phyloP scores from a whole-genome alignment of 176 grass and related monocot species.

The Guadua angustifolia region DNA sequence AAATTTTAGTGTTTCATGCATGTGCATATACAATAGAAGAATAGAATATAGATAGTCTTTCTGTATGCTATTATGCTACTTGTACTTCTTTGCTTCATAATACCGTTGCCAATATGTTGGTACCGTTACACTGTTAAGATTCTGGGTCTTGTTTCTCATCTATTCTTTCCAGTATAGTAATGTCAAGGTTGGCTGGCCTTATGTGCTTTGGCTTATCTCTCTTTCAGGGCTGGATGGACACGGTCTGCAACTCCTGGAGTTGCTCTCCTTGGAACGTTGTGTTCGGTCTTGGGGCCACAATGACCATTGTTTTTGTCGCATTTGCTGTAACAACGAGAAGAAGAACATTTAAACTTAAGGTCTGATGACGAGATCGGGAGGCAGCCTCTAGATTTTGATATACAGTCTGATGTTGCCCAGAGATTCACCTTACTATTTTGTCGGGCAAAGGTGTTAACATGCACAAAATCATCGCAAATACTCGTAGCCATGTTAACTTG shows the following conservation, averaged over 20 bases:
- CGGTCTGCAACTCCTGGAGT: conserved; percentile 34
- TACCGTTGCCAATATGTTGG: background rate
- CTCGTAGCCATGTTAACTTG: background rate
- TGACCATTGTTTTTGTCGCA: conserved; percentile 37
- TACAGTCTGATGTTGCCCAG: conserved; percentile 44
- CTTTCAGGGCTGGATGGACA: conserved; percentile 54
- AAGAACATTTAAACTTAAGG: conserved; percentile 91
- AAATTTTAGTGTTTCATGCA: conserved; percentile 19
- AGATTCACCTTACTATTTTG: conserved; percentile 16
- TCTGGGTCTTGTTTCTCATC: background rate
- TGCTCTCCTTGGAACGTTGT: conserved; percentile 57
- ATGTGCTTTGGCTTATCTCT: background rate
- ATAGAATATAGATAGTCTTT: background rate
- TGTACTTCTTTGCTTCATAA: background rate
- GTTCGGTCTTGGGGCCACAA: conserved; percentile 29
- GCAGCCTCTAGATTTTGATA: conserved; percentile 49
- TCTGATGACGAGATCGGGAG: conserved; percentile 49
- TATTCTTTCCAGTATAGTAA: background rate
- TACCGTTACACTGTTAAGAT: background rate
- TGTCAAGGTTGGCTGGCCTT: background rate
- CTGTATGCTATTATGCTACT: background rate
- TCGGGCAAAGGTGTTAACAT: conserved; percentile 16
- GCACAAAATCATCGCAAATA: background rate
- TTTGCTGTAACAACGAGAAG: conserved; percentile 59
- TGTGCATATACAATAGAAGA: background rate